Base-by-base conservation (phyloP, 2,329 filamentous ascomycete species). In the Aspergillus sp. region DNA sequence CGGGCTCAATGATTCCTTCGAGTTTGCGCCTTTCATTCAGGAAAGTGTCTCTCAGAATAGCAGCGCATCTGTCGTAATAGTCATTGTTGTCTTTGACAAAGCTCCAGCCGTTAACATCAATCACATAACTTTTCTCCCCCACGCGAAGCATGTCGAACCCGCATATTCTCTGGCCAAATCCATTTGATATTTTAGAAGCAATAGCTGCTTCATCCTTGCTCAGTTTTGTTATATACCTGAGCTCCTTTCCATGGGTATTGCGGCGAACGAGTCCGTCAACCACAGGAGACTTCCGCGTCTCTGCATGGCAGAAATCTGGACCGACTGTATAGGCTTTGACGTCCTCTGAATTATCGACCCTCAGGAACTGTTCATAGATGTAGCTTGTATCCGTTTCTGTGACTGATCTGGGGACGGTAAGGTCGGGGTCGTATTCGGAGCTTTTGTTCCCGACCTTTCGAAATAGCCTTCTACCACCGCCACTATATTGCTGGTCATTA, bases 11-110 rank as follows among this genome's bases (percentile, higher is more conserved):
- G 36, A 69, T 64, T 53, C 76, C 73, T 61, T 79, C 69, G 47
- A 65, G 68, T 62, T 69, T 69, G 60, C 75, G 70, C 70, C 88
- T 91, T 75, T 97, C 94, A 65, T 87, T 87, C 65, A 96, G 82
- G 67, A 99, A 98, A 73, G 96, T 91, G 6, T 95, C 89, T 71
- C 89, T 91, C 55, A 99, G 80, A 52, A 98, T 97, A 61, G 83
- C 88, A 21, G 95, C 88, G 68, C 90, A 95, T 71, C 92, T 91
- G 71, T 98, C 91, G 74, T 99, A 99, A 76, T 99, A 99, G 62
- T 96, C 93, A 64, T 97, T 94, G 70, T 99, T 99, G 75, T 99
- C 96, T 76, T 99, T 99, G 75, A 99, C 95, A 71, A 99, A 99
- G 73, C 94, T 98, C 96, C 96, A 99, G 12, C 95, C 95, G 75